phyloP scores from a whole-genome alignment of 2,329 filamentous ascomycete species.

The Raffaelea albimanens region DNA sequence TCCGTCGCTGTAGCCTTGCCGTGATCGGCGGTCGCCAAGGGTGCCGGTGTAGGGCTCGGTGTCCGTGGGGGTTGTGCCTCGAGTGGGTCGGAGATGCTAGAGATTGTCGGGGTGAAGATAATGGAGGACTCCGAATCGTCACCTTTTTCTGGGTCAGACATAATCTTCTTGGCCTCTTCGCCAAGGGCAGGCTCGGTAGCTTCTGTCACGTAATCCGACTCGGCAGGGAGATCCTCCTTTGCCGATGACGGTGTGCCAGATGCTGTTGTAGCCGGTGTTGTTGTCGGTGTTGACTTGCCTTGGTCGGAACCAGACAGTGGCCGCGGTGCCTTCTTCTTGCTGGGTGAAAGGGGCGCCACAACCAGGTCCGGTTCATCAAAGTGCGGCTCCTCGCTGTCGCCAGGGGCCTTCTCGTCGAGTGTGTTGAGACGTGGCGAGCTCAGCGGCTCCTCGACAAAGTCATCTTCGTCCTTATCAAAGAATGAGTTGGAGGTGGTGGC shows the following conservation, averaged over 20 bases:
- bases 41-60: slow-evolving; percentile 1
- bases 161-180: slow-evolving; percentile 9
- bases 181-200: slow-evolving; percentile 12
- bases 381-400: slow-evolving; percentile 25
- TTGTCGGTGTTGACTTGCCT: too few relatives aligned
- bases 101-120: slow-evolving; percentile 16
- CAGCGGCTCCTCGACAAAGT: slow-evolving; percentile 70
- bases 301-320: too few relatives aligned
- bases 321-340: slow-evolving; percentile 21
- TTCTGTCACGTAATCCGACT: slow-evolving; percentile 13
- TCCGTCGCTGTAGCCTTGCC: too few relatives aligned
- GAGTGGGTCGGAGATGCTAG: slow-evolving; percentile 11
- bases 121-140: slow-evolving; percentile 19
- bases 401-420: slow-evolving; percentile 45
- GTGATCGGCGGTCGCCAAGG: background rate
- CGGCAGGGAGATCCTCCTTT: slow-evolving; percentile 11
- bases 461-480: slow-evolving; percentile 55
- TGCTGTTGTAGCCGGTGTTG: background rate
- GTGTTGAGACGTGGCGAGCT: slow-evolving; percentile 58
- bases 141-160: slow-evolving; percentile 12
- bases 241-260: background rate
- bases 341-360: slow-evolving; percentile 49
- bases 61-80: background rate
- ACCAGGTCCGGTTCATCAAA: slow-evolving; percentile 49
- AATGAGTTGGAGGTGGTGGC: slow-evolving; percentile 27